Conservation (phyloP, 768 basidiomycete genomes). For the Tulasnella calospora region DNA sequence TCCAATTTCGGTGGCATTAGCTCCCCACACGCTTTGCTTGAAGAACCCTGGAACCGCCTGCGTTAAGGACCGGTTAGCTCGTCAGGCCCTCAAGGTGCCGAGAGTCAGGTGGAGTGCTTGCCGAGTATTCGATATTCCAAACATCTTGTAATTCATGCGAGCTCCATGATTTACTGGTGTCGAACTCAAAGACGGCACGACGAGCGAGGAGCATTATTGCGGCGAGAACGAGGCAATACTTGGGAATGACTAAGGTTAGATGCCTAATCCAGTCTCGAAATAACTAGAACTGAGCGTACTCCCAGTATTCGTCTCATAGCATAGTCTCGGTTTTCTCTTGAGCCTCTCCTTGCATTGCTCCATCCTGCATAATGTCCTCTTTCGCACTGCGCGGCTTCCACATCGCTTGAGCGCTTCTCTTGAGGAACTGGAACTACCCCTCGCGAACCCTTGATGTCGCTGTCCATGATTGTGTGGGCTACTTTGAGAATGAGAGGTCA, state of each 20-base stretch:
- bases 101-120: not conserved
- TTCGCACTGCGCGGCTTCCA: not conserved
- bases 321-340: not conserved
- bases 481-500: not conserved
- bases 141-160: not conserved
- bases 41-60: slow-evolving; percentile 45
- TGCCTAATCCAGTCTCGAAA: not conserved
- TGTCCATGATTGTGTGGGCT: not conserved
- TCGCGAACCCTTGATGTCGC: not conserved
- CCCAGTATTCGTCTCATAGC: not conserved
- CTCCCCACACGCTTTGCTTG: slow-evolving; percentile 39
- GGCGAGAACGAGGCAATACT: not conserved
- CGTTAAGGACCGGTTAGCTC: not conserved
- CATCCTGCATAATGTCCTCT: not conserved
- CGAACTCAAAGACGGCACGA: not conserved
- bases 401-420: not conserved
- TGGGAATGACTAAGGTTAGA: not conserved
- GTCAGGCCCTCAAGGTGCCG: not conserved
- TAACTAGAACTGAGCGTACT: not conserved
- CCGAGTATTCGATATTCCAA: not conserved
- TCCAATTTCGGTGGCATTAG: slow-evolving; percentile 32
- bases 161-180: not conserved
- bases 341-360: not conserved
- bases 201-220: not conserved
- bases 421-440: not conserved